Conservation (phyloP, 805 yeast species). For the Monosporozyma servazzii region DNA sequence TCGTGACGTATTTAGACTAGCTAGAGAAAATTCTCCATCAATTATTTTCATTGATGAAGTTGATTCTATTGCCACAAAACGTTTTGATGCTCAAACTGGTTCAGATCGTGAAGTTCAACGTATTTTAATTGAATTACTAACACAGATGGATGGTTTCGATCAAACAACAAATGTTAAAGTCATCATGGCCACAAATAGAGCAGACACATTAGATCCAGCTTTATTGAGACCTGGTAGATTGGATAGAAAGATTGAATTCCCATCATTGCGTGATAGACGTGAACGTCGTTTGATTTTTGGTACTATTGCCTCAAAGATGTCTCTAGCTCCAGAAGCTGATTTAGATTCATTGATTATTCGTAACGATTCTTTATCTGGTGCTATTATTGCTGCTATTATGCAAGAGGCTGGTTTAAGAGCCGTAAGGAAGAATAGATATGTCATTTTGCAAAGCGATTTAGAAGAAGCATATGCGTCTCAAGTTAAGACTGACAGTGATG, state of each 20-base stretch:
- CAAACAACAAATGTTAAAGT: conserved; percentile 93
- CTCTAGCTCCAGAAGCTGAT: conserved; percentile 95
- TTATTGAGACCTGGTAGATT: conserved; percentile 95
- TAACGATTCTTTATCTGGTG: conserved; percentile 96
- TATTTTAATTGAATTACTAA: conserved; percentile 85
- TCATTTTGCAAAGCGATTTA: conserved; percentile 88
- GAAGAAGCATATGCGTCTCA: conserved; percentile 97
- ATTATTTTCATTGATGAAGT: conserved; percentile 97
- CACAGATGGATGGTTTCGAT: conserved; percentile 99
- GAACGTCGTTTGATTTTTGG: conserved; percentile 94
- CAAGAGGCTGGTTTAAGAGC: conserved; percentile 99
- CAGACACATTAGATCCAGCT: conserved; percentile 99
- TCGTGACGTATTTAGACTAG: conserved; percentile 93
- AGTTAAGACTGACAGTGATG: conserved; percentile 91
- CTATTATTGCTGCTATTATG: conserved; percentile 97
- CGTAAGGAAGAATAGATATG: conserved; percentile 94
- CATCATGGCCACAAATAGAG: conserved; percentile 98
- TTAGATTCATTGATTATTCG: conserved; percentile 89
- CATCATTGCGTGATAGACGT: conserved; percentile 90
- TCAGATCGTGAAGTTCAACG: conserved; percentile 99
- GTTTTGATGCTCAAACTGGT: conserved; percentile 99
- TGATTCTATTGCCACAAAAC: conserved; percentile 97
- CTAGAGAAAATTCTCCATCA: conserved; percentile 94
- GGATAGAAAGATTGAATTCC: conserved; percentile 97
- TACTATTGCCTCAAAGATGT: conserved; percentile 95